Evolutionary conservation across 2,329 filamentous ascomycete genomes (phyloP).

Genomic region (Fusarium redolens): DNA sequence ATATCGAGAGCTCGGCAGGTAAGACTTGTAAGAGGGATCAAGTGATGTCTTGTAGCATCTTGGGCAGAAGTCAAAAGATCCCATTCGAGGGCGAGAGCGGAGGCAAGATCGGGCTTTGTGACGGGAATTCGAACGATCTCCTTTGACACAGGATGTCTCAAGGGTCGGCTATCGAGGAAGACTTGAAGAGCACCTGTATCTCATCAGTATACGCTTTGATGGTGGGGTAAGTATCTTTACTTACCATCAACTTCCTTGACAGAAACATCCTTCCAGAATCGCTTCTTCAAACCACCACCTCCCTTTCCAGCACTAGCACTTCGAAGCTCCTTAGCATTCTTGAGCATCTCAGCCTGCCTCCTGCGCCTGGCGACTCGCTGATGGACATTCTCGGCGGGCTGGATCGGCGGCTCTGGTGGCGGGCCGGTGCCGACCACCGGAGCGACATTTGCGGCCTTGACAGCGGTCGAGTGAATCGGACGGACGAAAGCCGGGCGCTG

Average conservation of each 20-base stretch:
- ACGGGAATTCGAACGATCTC: conserved; percentile 76
- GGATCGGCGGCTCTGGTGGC: conserved; percentile 66
- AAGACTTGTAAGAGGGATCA: conserved; percentile 90
- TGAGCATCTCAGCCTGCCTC: conserved; percentile 66
- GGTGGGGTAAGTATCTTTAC: conserved; percentile 23
- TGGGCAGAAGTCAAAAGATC: conserved; percentile 83
- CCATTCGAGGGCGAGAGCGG: conserved; percentile 93
- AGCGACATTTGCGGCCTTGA: conserved; percentile 59
- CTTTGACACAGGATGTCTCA: conserved; percentile 82
- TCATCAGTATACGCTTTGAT: conserved; percentile 13
- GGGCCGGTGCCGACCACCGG: conserved; percentile 68
- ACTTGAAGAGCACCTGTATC: conserved; percentile 65
- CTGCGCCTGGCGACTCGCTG: conserved; percentile 62
- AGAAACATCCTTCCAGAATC: conserved; percentile 90
- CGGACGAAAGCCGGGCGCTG: conserved; percentile 36
- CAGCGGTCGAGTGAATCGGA: conserved; percentile 49
- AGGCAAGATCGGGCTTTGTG: conserved; percentile 83
- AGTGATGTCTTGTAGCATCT: conserved; percentile 85
- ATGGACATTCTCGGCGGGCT: conserved; percentile 54
- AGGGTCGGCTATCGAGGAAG: conserved; percentile 80
- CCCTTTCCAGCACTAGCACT: conserved; percentile 51
- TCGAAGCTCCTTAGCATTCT: conserved; percentile 62
- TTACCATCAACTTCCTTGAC: conserved; percentile 75
- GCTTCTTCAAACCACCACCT: conserved; percentile 67
- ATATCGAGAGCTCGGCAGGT: conserved; percentile 87